phyloP scores from a whole-genome alignment of 345 rosid species.

The Orychophragmus violaceus region DNA sequence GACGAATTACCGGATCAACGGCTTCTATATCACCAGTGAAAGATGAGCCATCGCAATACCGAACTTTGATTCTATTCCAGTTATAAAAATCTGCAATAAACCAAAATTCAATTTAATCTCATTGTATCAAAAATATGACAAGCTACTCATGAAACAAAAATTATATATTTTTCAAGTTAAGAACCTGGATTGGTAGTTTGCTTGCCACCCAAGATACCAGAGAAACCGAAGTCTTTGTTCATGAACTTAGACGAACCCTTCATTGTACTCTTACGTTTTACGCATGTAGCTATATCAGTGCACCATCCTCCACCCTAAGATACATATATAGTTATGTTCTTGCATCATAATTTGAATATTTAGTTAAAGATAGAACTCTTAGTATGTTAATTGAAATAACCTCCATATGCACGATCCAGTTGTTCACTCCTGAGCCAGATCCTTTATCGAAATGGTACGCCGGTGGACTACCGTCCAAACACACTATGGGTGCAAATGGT shows the following conservation, averaged over 20 bases:
- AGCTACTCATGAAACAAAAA: neutral
- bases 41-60: constrained; percentile 94
- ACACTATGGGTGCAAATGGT: no score
- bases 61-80: constrained; percentile 87
- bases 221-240: constrained; percentile 60
- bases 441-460: constrained; percentile 87
- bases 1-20: constrained; percentile 59
- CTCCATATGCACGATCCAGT: constrained; percentile 86
- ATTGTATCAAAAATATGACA: neutral
- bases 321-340: neutral
- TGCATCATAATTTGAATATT: neutral
- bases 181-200: constrained; percentile 72
- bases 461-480: constrained; percentile 97
- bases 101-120: neutral
- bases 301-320: constrained; percentile 74
- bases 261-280: constrained; percentile 53
- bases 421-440: constrained; percentile 68
- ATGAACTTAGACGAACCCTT: constrained; percentile 78
- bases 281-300: constrained; percentile 51
- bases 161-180: constrained; percentile 13
- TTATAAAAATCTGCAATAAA: constrained; percentile 58
- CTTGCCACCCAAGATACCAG: constrained; percentile 74
- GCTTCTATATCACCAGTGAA: constrained; percentile 77
- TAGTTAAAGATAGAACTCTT: neutral
- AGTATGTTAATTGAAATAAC: constrained; percentile 29